Evolutionary conservation across 768 basidiomycete species (phyloP), one percentile per base, ranked within the genome.

Genomic region (Coprinopsis sp.): DNA sequence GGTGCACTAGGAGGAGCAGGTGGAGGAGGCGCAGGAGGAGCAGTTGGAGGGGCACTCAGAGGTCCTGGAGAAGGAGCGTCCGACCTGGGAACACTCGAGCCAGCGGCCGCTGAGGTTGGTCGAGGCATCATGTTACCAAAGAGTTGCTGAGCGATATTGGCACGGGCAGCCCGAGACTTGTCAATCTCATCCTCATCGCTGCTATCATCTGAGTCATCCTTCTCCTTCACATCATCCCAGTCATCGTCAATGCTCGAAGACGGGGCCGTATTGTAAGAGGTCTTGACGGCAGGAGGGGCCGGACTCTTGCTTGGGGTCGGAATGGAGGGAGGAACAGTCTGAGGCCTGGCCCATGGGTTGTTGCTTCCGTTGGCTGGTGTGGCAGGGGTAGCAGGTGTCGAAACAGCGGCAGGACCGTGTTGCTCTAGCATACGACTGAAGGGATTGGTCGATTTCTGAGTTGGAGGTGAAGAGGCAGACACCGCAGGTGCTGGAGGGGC

Each of bases 171-270:
- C 34, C 93, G 73, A 3, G 78, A 81, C 12, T 73, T 73, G n/a
- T 74, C 71, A 38, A 85, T 68, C 49, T 92, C 91, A 61, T 92
- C 91, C 45, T 91, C 90, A 43, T 81, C 84, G 51, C 79, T 84
- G 54, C 85, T 76, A 3, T 78, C 76, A 6, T 49, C 47, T 6
- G 24, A 28, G 4, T 75, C 78, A 18, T 81, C 77, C 33, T 79
- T 81, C 62, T 93, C 91, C 57, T 79, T 70, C 39, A 90, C 70
- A n/a, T 82, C 81, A 45, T 85, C 91, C 91, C 91, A 94, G 40
- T 91, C 90, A 14, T 88, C 87, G 2, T 87, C 84, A 11, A 37
- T 28, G 5, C 18, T 11, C 25, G 71, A 72, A 2, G 66, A 63
- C 1, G 84, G 74, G 0, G 79, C 85, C 1, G 79, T 84, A 51